Base-by-base conservation (phyloP, 163 green algal species). In the Chlorella variabilis region DNA sequence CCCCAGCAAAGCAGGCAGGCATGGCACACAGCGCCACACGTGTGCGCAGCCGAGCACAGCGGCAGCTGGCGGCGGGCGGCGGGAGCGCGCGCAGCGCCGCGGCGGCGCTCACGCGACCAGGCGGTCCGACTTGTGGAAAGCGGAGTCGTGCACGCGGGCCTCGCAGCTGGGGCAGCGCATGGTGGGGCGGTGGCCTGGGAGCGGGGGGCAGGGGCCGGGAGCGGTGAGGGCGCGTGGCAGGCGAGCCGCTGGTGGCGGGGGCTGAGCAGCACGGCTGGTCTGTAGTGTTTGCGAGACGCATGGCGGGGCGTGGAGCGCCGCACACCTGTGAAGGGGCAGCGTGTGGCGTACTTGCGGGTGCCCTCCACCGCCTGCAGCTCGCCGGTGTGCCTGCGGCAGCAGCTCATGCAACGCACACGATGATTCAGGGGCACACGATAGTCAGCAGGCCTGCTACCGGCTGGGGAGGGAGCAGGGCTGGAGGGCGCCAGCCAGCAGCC, bases 271-370 rank as follows among this genome's bases (percentile, higher is more conserved):
- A n/a, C n/a, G n/a, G n/a, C n/a, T n/a, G n/a, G n/a, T n/a, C n/a
- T n/a, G n/a, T n/a, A n/a, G 39, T 58, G n/a, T 69, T 11, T 31
- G 71, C 42, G 51, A 67, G 31, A 18, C 5, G 45, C 27, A 23
- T 66, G 21, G 31, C 39, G 45, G 45, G 45, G 45, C 54, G 23
- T n/a, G 17, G 27, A 67, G n/a, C n/a, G 7, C 7, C 59, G 29
- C 59, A 18, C 54, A 76, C 86, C 86, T 76, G 86, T 89, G 78
- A 89, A 89, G 20, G 86, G 83, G 76, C 86, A 88, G 58, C 54
- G 58, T 4, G 73, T 71, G 58, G 67, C 59, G 49, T 82, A 87
- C 39, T 38, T 67, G 23, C 83, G 45, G 2, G 39, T 66, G 6
- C 65, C 61, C 23, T 33, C 6, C 6, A 21, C 25, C 3, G 29